Base-by-base conservation (phyloP, 169 alveolate genomes). In the Plasmodium vivax region DNA sequence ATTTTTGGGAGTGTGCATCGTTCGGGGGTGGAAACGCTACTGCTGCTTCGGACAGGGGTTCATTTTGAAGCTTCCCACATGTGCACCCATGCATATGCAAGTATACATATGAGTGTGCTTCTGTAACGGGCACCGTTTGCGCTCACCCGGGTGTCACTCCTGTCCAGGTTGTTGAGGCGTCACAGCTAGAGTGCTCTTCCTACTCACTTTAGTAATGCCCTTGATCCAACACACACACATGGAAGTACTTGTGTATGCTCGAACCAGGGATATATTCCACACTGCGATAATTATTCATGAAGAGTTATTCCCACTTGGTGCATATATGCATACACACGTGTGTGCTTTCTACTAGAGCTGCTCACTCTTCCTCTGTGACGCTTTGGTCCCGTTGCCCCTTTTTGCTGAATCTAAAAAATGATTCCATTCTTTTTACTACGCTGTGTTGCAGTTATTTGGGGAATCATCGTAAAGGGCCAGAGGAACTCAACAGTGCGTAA, bases 1-100 rank as follows among this genome's bases (percentile, higher is more conserved):
- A 80, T 80, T 43, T 43, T 74, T 30, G 38, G 4, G 47, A 30
- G 68, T 85, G 68, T 73, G 12, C 84, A 84, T 84, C 62, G 27
- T 23, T 27, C 72, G 41, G 38, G 77, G 77, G 77, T 27, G 9
- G 16, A 23, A 68, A 68, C n/a, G 5, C 41, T 23, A n/a, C 41
- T 19, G 38, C 77, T 68, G 14, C n/a, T 68, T 68, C 3, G 41
- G 38, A 62, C 30, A 62, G 77, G 77, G 38, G 14, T 19, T 68
- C 43, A 62, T 62, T 62, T 19, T 62, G 30, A 6, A 62, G 14
- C 3, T 14, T 14, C 75, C 10, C 75, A 62, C 75, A 5, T 62
- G 34, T 19, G 12, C 36, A 68, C 38, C 32, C 38, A 30, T 68
- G 2, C n/a, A 68, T 68, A 68, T 68, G 38, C 30, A 68, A 27